phyloP scores from a whole-genome alignment of 2,329 filamentous ascomycete genomes.

The Aspergillus sp. region DNA sequence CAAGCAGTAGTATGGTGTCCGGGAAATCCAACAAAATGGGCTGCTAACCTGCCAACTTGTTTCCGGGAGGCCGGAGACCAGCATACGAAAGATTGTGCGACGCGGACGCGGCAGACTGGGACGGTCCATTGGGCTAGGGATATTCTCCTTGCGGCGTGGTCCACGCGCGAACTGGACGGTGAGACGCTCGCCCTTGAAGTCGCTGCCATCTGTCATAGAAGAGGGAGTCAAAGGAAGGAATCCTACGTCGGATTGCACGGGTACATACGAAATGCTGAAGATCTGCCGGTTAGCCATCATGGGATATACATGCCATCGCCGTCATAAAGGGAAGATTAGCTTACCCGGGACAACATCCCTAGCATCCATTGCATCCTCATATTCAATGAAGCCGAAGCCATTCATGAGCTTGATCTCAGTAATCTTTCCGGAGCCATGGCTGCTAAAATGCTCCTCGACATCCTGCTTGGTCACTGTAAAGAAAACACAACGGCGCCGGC shows the following conservation, averaged over 20 bases:
- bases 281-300: constrained; percentile 12
- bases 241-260: constrained; percentile 44
- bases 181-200: constrained; percentile 95
- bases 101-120: constrained; percentile 65
- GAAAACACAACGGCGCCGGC: constrained; percentile 23
- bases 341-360: constrained; percentile 96
- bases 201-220: constrained; percentile 66
- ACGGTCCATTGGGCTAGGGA: constrained; percentile 54
- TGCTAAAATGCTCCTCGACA: constrained; percentile 89
- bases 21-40: constrained; percentile 23
- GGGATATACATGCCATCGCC: constrained; percentile 4
- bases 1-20: constrained; percentile 11
- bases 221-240: constrained; percentile 23
- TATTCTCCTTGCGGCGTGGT: constrained; percentile 59
- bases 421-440: constrained; percentile 93
- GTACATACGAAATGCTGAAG: constrained; percentile 48
- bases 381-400: constrained; percentile 98
- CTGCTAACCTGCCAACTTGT: constrained; percentile 99
- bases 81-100: constrained; percentile 92
- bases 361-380: constrained; percentile 96
- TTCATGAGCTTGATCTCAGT: constrained; percentile 99
- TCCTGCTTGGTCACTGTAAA: constrained; percentile 86
- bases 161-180: constrained; percentile 98
- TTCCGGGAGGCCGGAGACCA: constrained; percentile 94
- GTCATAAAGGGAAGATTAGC: constrained; percentile 22